phyloP scores from a whole-genome alignment of 805 yeast species.

The Candida takata region DNA sequence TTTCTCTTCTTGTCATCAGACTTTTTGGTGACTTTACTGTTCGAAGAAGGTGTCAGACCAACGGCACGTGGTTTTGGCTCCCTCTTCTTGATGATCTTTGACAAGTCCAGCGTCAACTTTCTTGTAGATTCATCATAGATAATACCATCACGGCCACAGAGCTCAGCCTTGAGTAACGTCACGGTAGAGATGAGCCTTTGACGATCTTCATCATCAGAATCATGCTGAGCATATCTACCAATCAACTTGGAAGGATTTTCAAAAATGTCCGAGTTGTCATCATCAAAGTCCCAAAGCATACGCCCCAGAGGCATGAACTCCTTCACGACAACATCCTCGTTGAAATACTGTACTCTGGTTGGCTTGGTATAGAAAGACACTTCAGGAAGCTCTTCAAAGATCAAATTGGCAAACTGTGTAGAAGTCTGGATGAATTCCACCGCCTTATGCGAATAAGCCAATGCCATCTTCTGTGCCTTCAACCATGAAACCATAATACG shows the following conservation, averaged over 20 bases:
- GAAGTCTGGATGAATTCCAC: conserved; percentile 26
- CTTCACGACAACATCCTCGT: conserved; percentile 57
- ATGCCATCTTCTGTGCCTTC: conserved; percentile 39
- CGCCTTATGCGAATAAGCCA: conserved; percentile 28
- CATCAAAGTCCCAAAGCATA: conserved; percentile 56
- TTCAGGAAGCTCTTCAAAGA: conserved; percentile 13
- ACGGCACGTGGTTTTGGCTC: neutral
- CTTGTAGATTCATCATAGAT: conserved; percentile 16
- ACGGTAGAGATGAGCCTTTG: conserved; percentile 31
- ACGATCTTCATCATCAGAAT: conserved; percentile 24
- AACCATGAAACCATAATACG: conserved; percentile 55
- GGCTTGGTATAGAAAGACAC: conserved; percentile 29
- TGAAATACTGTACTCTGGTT: conserved; percentile 44
- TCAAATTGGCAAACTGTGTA: conserved; percentile 25
- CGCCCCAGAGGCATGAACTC: conserved; percentile 52
- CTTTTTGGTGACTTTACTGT: neutral
- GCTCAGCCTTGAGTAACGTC: conserved; percentile 23
- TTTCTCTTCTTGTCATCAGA: conserved; percentile 3
- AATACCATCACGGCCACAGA: conserved; percentile 26
- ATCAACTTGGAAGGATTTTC: conserved; percentile 16
- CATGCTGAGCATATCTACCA: conserved; percentile 23
- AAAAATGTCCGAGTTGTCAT: conserved; percentile 22
- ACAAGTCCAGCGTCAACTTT: conserved; percentile 14
- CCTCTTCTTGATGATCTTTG: conserved; percentile 6
- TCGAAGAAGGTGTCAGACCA: neutral